phyloP scores from a whole-genome alignment of 345 rosid species.

The Melaleuca alternifolia region DNA sequence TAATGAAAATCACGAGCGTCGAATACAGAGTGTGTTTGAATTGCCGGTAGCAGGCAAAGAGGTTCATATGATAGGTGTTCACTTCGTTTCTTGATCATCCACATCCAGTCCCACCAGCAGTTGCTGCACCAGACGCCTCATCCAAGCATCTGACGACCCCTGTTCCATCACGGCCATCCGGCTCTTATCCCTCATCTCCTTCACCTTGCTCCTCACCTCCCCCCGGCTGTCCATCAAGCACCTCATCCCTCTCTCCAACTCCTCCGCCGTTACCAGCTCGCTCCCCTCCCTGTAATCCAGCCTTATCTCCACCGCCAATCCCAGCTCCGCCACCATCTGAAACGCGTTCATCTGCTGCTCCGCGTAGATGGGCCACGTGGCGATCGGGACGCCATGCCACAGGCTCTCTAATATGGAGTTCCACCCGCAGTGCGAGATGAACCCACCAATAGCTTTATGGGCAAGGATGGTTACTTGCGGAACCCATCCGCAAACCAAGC shows the following conservation, averaged over 20 bases:
- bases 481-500: conserved; percentile 9
- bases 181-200: conserved; percentile 1
- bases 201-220: conserved; percentile 4
- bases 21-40: background rate
- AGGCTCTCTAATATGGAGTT: conserved; percentile 13
- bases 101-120: background rate
- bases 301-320: conserved; percentile 6
- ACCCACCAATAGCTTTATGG: conserved; percentile 5
- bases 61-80: background rate
- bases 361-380: conserved; percentile 10
- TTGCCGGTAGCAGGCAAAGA: background rate
- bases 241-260: background rate
- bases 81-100: background rate
- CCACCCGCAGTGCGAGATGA: conserved; percentile 14
- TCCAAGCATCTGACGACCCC: conserved; percentile 1
- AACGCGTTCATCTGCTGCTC: conserved; percentile 21
- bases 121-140: background rate
- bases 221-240: background rate
- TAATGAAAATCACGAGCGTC: background rate
- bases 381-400: conserved; percentile 3
- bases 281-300: conserved; percentile 3
- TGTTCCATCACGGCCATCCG: background rate
- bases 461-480: conserved; percentile 9
- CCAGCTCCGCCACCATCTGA: conserved; percentile 3
- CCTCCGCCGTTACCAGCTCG: background rate